phyloP scores from a whole-genome alignment of 1,284 basidiomycete genomes.

The Rhodotorula sp. region DNA sequence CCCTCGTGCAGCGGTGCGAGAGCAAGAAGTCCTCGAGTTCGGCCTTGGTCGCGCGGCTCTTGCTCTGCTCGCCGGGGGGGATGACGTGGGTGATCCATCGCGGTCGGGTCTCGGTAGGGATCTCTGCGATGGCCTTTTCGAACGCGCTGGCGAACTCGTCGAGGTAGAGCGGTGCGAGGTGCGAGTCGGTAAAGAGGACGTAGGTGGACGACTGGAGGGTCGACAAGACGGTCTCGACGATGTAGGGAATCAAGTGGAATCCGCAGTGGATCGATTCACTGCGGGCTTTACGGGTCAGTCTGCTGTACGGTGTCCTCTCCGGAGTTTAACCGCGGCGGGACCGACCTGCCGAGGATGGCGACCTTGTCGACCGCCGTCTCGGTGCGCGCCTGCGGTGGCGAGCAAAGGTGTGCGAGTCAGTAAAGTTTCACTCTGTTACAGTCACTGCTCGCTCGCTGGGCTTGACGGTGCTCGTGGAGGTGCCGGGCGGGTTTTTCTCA shows the following conservation, averaged over 20 bases:
- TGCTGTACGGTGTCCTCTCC: neutral
- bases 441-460: too few relatives aligned
- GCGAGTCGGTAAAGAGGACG: constrained; percentile 87
- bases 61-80: constrained; percentile 86
- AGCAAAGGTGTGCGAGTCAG: neutral
- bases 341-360: constrained; percentile 66
- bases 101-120: constrained; percentile 52
- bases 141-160: constrained; percentile 67
- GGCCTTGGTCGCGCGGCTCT: constrained; percentile 87
- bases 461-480: too few relatives aligned
- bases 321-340: neutral
- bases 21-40: constrained; percentile 92
- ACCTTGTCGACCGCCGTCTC: constrained; percentile 54
- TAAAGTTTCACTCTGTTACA: too few relatives aligned
- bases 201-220: constrained; percentile 82
- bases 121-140: constrained; percentile 51
- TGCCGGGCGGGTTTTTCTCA: too few relatives aligned
- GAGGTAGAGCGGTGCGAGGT: constrained; percentile 78
- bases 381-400: constrained; percentile 20
- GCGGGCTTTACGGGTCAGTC: neutral
- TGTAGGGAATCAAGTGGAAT: constrained; percentile 80
- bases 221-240: constrained; percentile 67
- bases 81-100: constrained; percentile 78
- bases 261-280: constrained; percentile 87
- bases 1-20: constrained; percentile 81